Conservation (phyloP, 148 eudicot species). For the Arbutus unedo region DNA sequence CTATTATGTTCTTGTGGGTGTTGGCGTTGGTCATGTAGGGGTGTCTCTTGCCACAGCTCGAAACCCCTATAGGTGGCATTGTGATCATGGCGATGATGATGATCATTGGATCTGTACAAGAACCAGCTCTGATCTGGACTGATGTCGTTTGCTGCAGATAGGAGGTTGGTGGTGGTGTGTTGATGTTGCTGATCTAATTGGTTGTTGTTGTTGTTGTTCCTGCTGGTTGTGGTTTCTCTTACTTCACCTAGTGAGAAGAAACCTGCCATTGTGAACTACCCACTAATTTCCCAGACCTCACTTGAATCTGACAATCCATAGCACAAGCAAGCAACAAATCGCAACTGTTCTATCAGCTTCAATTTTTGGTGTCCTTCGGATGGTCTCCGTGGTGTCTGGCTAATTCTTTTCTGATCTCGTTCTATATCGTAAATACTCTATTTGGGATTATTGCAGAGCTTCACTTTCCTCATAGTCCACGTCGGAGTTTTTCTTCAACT, state of each 20-base stretch:
- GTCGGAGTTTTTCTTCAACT: slow-evolving; percentile 12
- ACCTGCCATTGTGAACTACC: slow-evolving; percentile 33
- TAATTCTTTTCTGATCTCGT: neutral
- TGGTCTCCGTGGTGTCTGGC: neutral
- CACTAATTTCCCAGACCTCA: slow-evolving; percentile 9
- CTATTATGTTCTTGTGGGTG: neutral
- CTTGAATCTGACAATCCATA: slow-evolving; percentile 24
- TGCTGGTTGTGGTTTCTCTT: slow-evolving; percentile 17
- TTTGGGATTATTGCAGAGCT: no score
- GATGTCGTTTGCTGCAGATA: neutral
- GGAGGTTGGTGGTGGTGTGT: slow-evolving; percentile 19
- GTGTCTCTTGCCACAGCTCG: slow-evolving; percentile 48
- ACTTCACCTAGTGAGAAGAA: slow-evolving; percentile 46
- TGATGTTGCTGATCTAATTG: slow-evolving; percentile 8
- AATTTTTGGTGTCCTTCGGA: neutral
- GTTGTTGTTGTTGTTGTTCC: slow-evolving; percentile 15
- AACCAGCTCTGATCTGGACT: slow-evolving; percentile 27
- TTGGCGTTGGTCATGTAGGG: slow-evolving; percentile 1
- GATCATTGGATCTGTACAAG: slow-evolving; percentile 36
- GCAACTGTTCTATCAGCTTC: neutral
- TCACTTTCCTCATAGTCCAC: no score
- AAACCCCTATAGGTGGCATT: slow-evolving; percentile 23
- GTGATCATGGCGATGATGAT: no score
- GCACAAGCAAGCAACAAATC: neutral
- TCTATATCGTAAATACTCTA: no score